Evolutionary conservation across 805 yeast genomes (phyloP).

Genomic region (Ogataea nakhonphanomensis): DNA sequence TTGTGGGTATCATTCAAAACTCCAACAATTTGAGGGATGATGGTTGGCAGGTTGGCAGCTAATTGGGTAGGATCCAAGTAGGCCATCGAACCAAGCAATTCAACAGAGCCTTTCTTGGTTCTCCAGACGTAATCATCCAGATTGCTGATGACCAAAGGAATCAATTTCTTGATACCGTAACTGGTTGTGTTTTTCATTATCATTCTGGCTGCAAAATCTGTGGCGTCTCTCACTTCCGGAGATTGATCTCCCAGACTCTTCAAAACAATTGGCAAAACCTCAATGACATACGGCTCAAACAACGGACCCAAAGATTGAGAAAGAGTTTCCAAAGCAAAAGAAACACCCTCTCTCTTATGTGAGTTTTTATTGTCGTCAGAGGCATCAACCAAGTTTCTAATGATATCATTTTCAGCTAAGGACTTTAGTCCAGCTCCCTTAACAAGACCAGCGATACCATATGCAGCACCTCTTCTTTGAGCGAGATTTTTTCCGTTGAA

Average conservation of each 20-base stretch:
- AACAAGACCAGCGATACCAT: constrained; percentile 91
- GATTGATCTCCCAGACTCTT: constrained; percentile 80
- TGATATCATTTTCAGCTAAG: constrained; percentile 70
- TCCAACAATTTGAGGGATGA: constrained; percentile 95
- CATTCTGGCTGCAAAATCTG: constrained; percentile 78
- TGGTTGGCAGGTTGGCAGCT: constrained; percentile 81
- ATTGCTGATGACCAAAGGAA: constrained; percentile 85
- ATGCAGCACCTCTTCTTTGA: constrained; percentile 89
- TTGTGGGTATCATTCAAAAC: constrained; percentile 93
- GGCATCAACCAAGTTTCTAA: constrained; percentile 72
- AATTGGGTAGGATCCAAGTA: constrained; percentile 92
- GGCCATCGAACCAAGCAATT: constrained; percentile 95
- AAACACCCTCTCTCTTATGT: constrained; percentile 79
- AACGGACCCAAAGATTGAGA: constrained; percentile 70
- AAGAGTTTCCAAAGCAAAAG: constrained; percentile 79
- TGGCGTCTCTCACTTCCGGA: constrained; percentile 84
- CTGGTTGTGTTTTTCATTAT: constrained; percentile 91
- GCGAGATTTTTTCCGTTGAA: constrained; percentile 47
- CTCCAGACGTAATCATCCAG: constrained; percentile 93
- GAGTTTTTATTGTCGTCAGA: constrained; percentile 82
- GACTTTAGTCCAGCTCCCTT: constrained; percentile 86
- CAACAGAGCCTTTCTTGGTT: constrained; percentile 95
- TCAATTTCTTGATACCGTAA: constrained; percentile 84
- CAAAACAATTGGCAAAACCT: constrained; percentile 76
- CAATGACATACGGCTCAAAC: constrained; percentile 94